These are phyloP conservation scores for Rhododendron williamsianum DNA, from an alignment of 148 eudicot species.

Conservation along the genomic window DNA sequence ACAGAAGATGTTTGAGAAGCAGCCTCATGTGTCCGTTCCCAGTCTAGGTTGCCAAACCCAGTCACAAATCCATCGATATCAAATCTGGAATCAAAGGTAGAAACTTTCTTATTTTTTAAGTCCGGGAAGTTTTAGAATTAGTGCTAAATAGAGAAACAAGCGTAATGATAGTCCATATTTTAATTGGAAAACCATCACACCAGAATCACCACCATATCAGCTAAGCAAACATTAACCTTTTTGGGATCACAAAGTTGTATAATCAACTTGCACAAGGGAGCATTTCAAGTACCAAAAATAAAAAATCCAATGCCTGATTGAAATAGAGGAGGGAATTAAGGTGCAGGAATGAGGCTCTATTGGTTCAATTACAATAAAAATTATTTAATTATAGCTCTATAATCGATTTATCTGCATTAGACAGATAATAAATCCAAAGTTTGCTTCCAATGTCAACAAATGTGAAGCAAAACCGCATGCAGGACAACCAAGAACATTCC, in stretches of 20 bases:
- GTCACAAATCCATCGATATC: constrained; percentile 78
- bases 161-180: background rate
- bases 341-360: background rate
- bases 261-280: background rate
- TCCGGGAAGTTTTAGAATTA: background rate
- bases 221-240: background rate
- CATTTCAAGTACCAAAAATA: background rate
- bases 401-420: background rate
- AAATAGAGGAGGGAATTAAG: background rate
- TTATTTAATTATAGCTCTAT: background rate
- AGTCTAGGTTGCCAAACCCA: constrained; percentile 83
- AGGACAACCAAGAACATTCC: background rate
- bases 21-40: constrained; percentile 81
- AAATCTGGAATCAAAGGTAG: constrained; percentile 46
- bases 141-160: background rate
- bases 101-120: background rate
- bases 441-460: background rate
- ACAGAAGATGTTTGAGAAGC: constrained; percentile 68
- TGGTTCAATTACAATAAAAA: background rate
- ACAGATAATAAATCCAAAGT: background rate
- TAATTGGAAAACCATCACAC: background rate
- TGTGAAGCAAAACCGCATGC: background rate
- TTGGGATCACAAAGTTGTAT: background rate
- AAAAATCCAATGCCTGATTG: background rate
- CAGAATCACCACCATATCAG: background rate